phyloP scores from a whole-genome alignment of 2,329 filamentous ascomycete species.

The Claviceps sp. region DNA sequence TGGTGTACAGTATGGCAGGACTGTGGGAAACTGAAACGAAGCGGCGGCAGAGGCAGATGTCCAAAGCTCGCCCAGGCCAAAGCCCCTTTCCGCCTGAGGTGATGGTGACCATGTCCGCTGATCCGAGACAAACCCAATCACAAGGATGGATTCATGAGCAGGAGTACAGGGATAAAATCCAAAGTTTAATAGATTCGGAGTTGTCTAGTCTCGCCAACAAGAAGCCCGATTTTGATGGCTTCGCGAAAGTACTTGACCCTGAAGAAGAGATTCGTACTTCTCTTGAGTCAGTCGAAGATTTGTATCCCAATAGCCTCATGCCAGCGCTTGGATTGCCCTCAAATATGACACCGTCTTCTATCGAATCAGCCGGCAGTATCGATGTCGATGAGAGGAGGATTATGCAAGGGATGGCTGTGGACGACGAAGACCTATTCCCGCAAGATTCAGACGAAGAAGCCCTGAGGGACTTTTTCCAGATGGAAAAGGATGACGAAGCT shows the following conservation, averaged over 20 bases:
- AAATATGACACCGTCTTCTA: slow-evolving; percentile 24
- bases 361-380: slow-evolving; percentile 33
- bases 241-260: slow-evolving; percentile 40
- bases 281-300: slow-evolving; percentile 73
- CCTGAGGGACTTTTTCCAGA: slow-evolving; percentile 16
- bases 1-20: slow-evolving; percentile 87
- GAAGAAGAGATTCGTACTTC: slow-evolving; percentile 57
- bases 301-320: slow-evolving; percentile 57
- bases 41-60: slow-evolving; percentile 60
- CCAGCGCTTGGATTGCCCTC: slow-evolving; percentile 30
- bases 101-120: slow-evolving; percentile 78
- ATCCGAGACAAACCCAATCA: slow-evolving; percentile 55
- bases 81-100: slow-evolving; percentile 73
- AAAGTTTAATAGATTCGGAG: slow-evolving; percentile 52
- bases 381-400: slow-evolving; percentile 54
- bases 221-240: slow-evolving; percentile 48
- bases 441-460: slow-evolving; percentile 43
- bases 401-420: slow-evolving; percentile 28
- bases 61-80: slow-evolving; percentile 46
- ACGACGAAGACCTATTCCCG: slow-evolving; percentile 34
- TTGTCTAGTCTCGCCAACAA: slow-evolving; percentile 26
- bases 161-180: slow-evolving; percentile 58
- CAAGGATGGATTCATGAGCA: slow-evolving; percentile 89
- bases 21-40: slow-evolving; percentile 85
- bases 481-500: not conserved